These are phyloP conservation scores for Trichoderma hamatum DNA, from an alignment of 2,329 filamentous ascomycete genomes.

Conservation along the genomic window DNA sequence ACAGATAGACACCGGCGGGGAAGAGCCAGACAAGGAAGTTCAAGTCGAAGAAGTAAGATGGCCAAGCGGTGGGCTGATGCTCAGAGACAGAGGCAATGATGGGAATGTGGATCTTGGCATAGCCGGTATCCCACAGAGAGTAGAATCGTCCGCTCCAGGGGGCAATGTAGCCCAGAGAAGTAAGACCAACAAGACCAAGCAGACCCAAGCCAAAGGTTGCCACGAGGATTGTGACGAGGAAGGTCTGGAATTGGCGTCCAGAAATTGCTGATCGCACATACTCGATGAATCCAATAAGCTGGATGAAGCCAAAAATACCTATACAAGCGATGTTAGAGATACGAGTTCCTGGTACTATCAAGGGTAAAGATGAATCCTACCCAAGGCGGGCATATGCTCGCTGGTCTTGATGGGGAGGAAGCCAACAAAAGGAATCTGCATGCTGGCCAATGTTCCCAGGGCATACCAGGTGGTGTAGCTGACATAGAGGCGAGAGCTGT, in stretches of 20 bases:
- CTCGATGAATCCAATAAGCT: slow-evolving; percentile 89
- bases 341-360: not conserved
- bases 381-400: slow-evolving; percentile 96
- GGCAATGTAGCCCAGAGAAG: slow-evolving; percentile 86
- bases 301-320: slow-evolving; percentile 95
- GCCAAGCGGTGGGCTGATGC: slow-evolving; percentile 98
- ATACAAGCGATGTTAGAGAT: slow-evolving; percentile 18
- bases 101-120: slow-evolving; percentile 98
- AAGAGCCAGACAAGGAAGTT: slow-evolving; percentile 99
- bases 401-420: slow-evolving; percentile 96
- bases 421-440: slow-evolving; percentile 99
- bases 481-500: slow-evolving; percentile 91
- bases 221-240: slow-evolving; percentile 76
- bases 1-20: slow-evolving; percentile 96
- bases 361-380: slow-evolving; percentile 54
- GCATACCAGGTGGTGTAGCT: slow-evolving; percentile 99
- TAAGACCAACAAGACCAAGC: slow-evolving; percentile 79
- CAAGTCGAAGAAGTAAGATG: slow-evolving; percentile 98
- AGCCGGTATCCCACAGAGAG: slow-evolving; percentile 97
- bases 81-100: slow-evolving; percentile 99
- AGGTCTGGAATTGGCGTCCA: slow-evolving; percentile 90
- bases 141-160: slow-evolving; percentile 99
- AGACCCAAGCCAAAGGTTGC: slow-evolving; percentile 74
- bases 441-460: slow-evolving; percentile 91
- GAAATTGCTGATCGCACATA: slow-evolving; percentile 87